Conservation (phyloP, 768 basidiomycete species). For the Termitomyces titanicus region DNA sequence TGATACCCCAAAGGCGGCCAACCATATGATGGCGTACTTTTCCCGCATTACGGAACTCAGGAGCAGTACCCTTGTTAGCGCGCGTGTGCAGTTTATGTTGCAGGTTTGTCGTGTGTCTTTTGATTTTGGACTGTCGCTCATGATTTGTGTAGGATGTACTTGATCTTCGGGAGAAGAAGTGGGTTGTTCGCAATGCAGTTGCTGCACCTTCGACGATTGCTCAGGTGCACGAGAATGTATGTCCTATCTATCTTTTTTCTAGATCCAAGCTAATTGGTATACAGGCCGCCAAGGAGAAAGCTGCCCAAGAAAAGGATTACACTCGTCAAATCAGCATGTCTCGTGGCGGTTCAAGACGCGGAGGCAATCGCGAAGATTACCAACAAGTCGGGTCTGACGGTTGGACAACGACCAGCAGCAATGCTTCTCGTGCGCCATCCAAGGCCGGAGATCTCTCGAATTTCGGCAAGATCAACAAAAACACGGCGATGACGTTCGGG, state of each 20-base stretch:
- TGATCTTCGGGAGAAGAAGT: constrained; percentile 81
- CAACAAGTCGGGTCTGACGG: constrained; percentile 71
- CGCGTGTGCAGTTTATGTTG: constrained; percentile 94
- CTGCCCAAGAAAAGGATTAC: constrained; percentile 56
- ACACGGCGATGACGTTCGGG: constrained; percentile 70
- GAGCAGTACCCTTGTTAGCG: constrained; percentile 69
- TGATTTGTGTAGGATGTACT: constrained; percentile 69
- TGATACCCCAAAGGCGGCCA: constrained; percentile 77
- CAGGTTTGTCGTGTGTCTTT: constrained; percentile 52
- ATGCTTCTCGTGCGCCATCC: constrained; percentile 52
- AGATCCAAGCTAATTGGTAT: neutral
- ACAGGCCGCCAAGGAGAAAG: constrained; percentile 82
- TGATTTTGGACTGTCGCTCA: constrained; percentile 5
- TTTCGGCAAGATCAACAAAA: constrained; percentile 82
- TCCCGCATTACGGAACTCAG: constrained; percentile 81
- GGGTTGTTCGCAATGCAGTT: constrained; percentile 68
- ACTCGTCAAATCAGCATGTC: constrained; percentile 75
- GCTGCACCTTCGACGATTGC: constrained; percentile 86
- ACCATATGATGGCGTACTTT: constrained; percentile 93
- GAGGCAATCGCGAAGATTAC: constrained; percentile 60
- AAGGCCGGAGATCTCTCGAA: constrained; percentile 85
- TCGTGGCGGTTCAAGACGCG: constrained; percentile 86
- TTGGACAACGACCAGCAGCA: constrained; percentile 74
- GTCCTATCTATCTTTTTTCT: constrained; percentile 23
- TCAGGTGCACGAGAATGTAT: constrained; percentile 80